A percentile compares a stretch with the other conserved stretches of the same genome.
phyloP scores from a whole-genome alignment of 495 filamentous ascomycete species.

The Jackrogersella minutella region DNA sequence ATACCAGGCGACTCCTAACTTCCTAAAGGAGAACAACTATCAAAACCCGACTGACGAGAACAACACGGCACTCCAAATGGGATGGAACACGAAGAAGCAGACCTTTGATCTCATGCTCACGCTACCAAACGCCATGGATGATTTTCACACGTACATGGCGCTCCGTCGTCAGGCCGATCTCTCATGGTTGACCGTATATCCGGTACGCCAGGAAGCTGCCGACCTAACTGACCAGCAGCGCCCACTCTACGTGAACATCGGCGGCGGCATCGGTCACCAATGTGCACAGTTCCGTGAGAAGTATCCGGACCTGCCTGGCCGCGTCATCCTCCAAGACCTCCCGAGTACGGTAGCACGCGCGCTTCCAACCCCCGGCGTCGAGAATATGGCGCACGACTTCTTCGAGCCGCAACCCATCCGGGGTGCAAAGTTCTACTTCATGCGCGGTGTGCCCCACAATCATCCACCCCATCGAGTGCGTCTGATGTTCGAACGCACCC shows the following conservation, averaged over 20 bases:
- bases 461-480: background rate
- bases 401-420: background rate
- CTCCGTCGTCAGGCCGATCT: conserved; percentile 9
- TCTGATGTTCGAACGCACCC: background rate
- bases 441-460: background rate
- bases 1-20: too few species aligned
- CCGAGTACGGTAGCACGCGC: conserved; percentile 25
- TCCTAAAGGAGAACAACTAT: background rate
- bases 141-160: conserved; percentile 50
- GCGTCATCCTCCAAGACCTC: conserved; percentile 43
- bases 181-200: conserved; percentile 30
- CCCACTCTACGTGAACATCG: conserved; percentile 28
- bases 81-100: conserved; percentile 42
- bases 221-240: conserved; percentile 5
- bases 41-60: background rate
- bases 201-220: conserved; percentile 14
- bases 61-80: conserved; percentile 45
- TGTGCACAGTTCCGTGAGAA: conserved; percentile 50
- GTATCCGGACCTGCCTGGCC: conserved; percentile 49
- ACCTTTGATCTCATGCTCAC: conserved; percentile 44
- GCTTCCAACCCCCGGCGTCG: conserved; percentile 41
- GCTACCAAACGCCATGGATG: conserved; percentile 30
- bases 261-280: conserved; percentile 54
- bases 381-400: background rate
- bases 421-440: background rate